Evolutionary conservation across 2,329 filamentous ascomycete genomes (phyloP).

Genomic region (Cercospora citrullina): DNA sequence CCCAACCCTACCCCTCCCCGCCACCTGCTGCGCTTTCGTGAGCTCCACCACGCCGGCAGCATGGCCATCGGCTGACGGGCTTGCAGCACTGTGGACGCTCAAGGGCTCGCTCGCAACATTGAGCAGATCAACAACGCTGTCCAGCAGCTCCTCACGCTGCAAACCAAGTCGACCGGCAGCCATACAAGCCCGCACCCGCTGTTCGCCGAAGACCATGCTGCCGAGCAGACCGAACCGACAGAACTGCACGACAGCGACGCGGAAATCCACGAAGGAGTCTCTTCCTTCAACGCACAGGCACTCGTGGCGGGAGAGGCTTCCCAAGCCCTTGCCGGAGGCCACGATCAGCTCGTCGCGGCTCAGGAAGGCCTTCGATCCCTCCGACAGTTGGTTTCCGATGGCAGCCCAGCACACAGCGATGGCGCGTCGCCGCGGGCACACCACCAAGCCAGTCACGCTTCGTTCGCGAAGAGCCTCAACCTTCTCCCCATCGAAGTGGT

Average conservation of each 20-base stretch:
- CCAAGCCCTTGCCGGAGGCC: conserved; percentile 15
- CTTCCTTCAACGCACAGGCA: conserved; percentile 17
- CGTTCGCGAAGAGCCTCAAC: background rate
- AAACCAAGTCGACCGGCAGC: background rate
- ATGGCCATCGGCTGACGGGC: background rate
- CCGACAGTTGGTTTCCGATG: conserved; percentile 3
- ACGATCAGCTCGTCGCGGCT: conserved; percentile 14
- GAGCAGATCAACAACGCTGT: conserved; percentile 15
- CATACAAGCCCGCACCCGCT: background rate
- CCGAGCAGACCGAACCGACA: conserved; percentile 1
- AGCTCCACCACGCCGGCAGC: background rate
- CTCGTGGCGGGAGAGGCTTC: conserved; percentile 19
- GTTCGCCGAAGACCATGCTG: background rate
- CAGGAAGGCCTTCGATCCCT: conserved; percentile 18
- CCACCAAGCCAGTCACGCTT: background rate
- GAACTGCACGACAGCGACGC: conserved; percentile 8
- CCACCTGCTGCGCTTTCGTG: background rate
- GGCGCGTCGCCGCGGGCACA: background rate
- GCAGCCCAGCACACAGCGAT: conserved; percentile 2
- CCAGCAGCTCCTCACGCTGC: conserved; percentile 15
- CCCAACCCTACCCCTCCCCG: background rate
- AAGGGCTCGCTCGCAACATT: conserved; percentile 12
- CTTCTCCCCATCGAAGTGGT: conserved; percentile 18
- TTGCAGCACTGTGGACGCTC: conserved; percentile 4
- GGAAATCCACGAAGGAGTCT: conserved; percentile 15